Conservation (phyloP, 306 rosid species). For the Quercus gilva region DNA sequence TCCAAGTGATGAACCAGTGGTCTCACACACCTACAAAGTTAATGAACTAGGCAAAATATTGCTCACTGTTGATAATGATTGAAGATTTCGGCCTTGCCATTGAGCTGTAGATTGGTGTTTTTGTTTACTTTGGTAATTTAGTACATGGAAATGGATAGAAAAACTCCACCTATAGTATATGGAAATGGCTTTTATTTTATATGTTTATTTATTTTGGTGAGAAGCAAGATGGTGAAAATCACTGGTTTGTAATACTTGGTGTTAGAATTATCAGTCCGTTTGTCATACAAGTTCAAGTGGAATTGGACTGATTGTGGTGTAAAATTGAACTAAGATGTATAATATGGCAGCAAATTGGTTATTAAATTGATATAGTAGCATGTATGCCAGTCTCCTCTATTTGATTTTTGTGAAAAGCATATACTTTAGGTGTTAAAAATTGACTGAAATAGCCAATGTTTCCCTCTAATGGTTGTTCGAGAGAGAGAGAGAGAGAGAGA, state of each 20-base stretch:
- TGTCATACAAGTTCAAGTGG: background rate
- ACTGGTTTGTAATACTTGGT: background rate
- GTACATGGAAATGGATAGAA: slow-evolving; percentile 1
- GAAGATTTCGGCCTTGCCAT: slow-evolving; percentile 26
- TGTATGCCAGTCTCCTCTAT: background rate
- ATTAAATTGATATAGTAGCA: too few relatives aligned
- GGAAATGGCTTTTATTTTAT: background rate
- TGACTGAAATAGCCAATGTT: too few relatives aligned
- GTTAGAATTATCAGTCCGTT: background rate
- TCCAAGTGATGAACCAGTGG: slow-evolving; percentile 75
- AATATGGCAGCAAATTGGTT: background rate
- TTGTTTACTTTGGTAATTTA: background rate
- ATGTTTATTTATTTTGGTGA: background rate
- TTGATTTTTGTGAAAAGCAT: background rate
- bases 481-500: too few relatives aligned
- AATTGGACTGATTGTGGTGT: background rate
- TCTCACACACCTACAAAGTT: slow-evolving; percentile 66
- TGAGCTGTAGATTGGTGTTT: slow-evolving; percentile 35
- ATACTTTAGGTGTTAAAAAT: too few relatives aligned
- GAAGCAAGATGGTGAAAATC: background rate
- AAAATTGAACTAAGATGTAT: background rate
- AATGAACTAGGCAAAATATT: slow-evolving; percentile 76
- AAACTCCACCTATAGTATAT: background rate
- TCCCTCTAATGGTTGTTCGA: too few relatives aligned
- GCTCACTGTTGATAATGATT: slow-evolving; percentile 66